Evolutionary conservation across 1,284 basidiomycete species (phyloP).

Genomic region (Naganishia cerealis): DNA sequence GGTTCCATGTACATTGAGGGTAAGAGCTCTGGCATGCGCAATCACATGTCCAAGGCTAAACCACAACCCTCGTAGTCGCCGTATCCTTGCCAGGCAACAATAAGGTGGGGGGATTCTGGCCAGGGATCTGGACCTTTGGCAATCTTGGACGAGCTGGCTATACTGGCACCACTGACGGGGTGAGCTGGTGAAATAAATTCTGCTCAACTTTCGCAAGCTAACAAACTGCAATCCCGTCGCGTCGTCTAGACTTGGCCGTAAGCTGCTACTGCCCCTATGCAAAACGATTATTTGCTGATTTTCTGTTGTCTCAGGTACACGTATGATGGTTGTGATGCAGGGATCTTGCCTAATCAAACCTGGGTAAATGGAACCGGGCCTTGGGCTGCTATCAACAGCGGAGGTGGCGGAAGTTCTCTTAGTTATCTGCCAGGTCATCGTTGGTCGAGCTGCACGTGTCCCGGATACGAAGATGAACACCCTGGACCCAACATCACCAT

Average conservation of each 20-base stretch:
- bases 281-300: not conserved
- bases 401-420: conserved; percentile 45
- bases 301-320: conserved; percentile 42
- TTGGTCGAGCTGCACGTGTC: conserved; percentile 58
- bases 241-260: conserved; percentile 57
- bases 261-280: not conserved
- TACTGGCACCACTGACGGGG: conserved; percentile 71
- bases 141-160: conserved; percentile 56
- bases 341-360: conserved; percentile 54
- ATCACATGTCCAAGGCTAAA: conserved; percentile 34
- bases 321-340: conserved; percentile 49
- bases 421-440: conserved; percentile 58
- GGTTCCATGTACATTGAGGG: conserved; percentile 51
- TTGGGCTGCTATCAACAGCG: conserved; percentile 45
- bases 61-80: conserved; percentile 35
- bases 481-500: conserved; percentile 61
- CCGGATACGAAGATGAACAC: conserved; percentile 60
- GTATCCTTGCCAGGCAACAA: conserved; percentile 48
- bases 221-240: not conserved
- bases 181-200: not conserved
- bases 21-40: conserved; percentile 4
- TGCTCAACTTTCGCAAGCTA: not conserved
- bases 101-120: conserved; percentile 57
- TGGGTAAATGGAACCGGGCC: conserved; percentile 50
- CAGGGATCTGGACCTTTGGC: conserved; percentile 57